Evolutionary conservation across 768 basidiomycete genomes (phyloP).

Genomic region (Sporobolomyces phaffii): DNA sequence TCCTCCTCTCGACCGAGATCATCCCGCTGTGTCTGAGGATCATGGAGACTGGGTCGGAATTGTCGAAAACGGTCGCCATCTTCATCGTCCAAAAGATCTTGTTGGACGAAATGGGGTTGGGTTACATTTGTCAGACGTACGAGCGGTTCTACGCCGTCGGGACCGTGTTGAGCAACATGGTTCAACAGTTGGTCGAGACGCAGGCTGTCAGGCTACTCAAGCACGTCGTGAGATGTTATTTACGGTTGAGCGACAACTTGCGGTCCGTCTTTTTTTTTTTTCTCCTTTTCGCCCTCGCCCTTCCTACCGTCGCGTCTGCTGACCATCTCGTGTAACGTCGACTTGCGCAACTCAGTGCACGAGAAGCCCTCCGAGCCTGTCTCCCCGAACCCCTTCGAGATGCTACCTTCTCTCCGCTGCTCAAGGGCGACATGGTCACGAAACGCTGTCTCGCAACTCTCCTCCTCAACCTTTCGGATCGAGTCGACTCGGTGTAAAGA

Average conservation of each 20-base stretch:
- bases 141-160: constrained; percentile 99
- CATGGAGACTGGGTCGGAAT: constrained; percentile 98
- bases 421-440: constrained; percentile 98
- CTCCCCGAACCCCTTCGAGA: constrained; percentile 91
- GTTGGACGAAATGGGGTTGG: constrained; percentile 91
- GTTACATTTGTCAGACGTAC: constrained; percentile 99
- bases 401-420: constrained; percentile 79
- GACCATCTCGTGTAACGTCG: too few relatives aligned
- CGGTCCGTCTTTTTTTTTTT: constrained; percentile 55
- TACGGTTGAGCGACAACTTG: constrained; percentile 90
- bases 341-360: too few relatives aligned
- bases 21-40: constrained; percentile 98
- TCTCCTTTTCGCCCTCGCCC: background rate
- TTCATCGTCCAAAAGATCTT: constrained; percentile 97
- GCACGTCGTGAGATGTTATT: constrained; percentile 95
- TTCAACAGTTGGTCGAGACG: constrained; percentile 92
- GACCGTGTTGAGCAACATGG: constrained; percentile 97
- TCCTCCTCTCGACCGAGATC: constrained; percentile 96
- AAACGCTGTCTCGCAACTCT: constrained; percentile 86
- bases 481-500: constrained; percentile 53
- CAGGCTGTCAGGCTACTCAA: constrained; percentile 94
- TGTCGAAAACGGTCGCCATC: constrained; percentile 97
- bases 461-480: constrained; percentile 64
- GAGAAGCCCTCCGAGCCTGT: constrained; percentile 91
- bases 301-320: too few relatives aligned